These are phyloP conservation scores for Tolypocladium sp. DNA, from an alignment of 2,329 filamentous ascomycete genomes.

Conservation along the genomic window DNA sequence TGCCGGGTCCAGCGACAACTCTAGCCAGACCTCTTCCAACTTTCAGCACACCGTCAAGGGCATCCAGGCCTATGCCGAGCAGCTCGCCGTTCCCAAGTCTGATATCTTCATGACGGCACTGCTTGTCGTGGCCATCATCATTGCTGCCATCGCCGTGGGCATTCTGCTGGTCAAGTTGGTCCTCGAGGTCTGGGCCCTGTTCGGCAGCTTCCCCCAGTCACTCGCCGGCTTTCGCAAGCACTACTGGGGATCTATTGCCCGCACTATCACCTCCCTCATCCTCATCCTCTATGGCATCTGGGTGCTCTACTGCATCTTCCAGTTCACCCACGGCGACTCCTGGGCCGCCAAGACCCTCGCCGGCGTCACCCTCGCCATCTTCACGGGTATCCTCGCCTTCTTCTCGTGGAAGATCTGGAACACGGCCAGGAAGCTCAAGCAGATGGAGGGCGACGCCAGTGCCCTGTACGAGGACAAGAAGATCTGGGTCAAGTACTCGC, in stretches of 20 bases:
- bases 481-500: slow-evolving; percentile 88
- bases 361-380: slow-evolving; percentile 68
- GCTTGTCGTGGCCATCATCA: slow-evolving; percentile 76
- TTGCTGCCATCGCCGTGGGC: slow-evolving; percentile 74
- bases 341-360: slow-evolving; percentile 86
- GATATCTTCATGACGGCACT: slow-evolving; percentile 97
- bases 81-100: slow-evolving; percentile 73
- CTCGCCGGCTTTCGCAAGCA: slow-evolving; percentile 83
- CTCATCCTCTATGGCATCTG: slow-evolving; percentile 88
- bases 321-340: slow-evolving; percentile 88
- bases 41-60: slow-evolving; percentile 54
- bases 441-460: slow-evolving; percentile 61
- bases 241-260: slow-evolving; percentile 89
- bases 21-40: slow-evolving; percentile 13
- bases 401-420: slow-evolving; percentile 79
- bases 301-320: slow-evolving; percentile 93
- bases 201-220: slow-evolving; percentile 72
- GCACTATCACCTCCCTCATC: slow-evolving; percentile 83
- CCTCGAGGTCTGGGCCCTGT: slow-evolving; percentile 85
- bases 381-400: slow-evolving; percentile 72
- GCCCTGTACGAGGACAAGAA: slow-evolving; percentile 81
- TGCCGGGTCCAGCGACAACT: slow-evolving; percentile 12
- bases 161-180: slow-evolving; percentile 88
- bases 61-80: slow-evolving; percentile 74
- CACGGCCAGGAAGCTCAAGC: slow-evolving; percentile 65